Evolutionary conservation across 176 grass and related monocot genomes (phyloP).

Genomic region (Carex cristatella): DNA sequence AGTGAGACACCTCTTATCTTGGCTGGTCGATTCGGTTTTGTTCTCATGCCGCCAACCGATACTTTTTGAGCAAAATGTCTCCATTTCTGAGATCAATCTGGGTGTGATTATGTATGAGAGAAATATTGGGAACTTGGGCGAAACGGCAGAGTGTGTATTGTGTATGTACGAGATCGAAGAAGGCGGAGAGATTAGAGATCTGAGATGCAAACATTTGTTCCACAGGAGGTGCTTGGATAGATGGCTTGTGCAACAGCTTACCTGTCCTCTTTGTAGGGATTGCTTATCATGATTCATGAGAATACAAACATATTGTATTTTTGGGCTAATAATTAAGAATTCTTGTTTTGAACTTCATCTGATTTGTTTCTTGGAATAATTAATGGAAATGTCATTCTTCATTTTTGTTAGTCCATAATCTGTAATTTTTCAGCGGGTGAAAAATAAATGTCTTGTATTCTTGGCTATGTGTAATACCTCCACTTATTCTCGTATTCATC

Average conservation of each 20-base stretch:
- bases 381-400: background rate
- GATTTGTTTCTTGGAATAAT: background rate
- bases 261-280: conserved; percentile 18
- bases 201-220: conserved; percentile 45
- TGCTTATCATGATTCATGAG: background rate
- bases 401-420: background rate
- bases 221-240: conserved; percentile 35
- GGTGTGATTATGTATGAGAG: background rate
- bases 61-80: background rate
- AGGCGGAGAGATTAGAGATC: conserved; percentile 38
- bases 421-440: background rate
- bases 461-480: background rate
- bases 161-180: conserved; percentile 38
- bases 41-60: background rate
- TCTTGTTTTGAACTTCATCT: background rate
- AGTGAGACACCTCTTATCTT: background rate
- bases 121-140: background rate
- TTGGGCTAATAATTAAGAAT: background rate
- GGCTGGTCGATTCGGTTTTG: background rate
- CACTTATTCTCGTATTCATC: background rate
- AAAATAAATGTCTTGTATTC: background rate
- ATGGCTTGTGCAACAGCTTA: conserved; percentile 26
- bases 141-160: conserved; percentile 23
- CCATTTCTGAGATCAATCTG: conserved; percentile 4
- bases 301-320: background rate